Evolutionary conservation across 2,329 filamentous ascomycete species (phyloP).

Genomic region (Tolypocladium cylindrosporum): DNA sequence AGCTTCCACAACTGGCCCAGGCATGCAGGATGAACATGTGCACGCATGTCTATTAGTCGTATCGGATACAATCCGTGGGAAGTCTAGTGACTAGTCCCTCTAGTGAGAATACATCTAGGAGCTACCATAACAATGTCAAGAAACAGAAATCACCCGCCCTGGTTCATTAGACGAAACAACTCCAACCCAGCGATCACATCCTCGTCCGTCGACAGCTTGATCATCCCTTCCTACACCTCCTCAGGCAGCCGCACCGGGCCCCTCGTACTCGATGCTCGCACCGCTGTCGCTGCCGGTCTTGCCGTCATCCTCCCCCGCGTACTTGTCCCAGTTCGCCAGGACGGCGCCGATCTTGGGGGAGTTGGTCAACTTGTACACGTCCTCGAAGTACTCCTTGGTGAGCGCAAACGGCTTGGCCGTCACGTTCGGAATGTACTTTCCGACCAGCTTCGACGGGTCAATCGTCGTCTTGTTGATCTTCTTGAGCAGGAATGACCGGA

Average conservation of each 20-base stretch:
- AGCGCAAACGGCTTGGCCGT: slow-evolving; percentile 92
- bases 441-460: slow-evolving; percentile 90
- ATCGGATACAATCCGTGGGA: not conserved
- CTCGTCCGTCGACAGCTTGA: not conserved
- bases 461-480: slow-evolving; percentile 99
- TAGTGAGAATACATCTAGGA: not conserved
- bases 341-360: slow-evolving; percentile 66
- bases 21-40: not conserved
- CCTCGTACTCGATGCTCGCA: slow-evolving; percentile 29
- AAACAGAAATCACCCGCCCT: not conserved
- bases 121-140: not conserved
- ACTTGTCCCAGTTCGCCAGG: slow-evolving; percentile 79
- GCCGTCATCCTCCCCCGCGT: slow-evolving; percentile 40
- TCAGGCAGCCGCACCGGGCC: slow-evolving; percentile 31
- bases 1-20: too few relatives aligned
- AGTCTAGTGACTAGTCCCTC: not conserved
- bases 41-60: not conserved
- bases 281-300: slow-evolving; percentile 27
- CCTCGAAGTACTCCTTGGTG: slow-evolving; percentile 98
- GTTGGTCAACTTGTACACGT: slow-evolving; percentile 92
- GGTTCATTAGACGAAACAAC: not conserved
- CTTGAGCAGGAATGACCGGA: slow-evolving; percentile 96
- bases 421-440: slow-evolving; percentile 99
- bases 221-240: not conserved
- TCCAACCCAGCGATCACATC: not conserved